Base-by-base conservation (phyloP, 306 rosid genomes). In the Lathyrus sativus region DNA sequence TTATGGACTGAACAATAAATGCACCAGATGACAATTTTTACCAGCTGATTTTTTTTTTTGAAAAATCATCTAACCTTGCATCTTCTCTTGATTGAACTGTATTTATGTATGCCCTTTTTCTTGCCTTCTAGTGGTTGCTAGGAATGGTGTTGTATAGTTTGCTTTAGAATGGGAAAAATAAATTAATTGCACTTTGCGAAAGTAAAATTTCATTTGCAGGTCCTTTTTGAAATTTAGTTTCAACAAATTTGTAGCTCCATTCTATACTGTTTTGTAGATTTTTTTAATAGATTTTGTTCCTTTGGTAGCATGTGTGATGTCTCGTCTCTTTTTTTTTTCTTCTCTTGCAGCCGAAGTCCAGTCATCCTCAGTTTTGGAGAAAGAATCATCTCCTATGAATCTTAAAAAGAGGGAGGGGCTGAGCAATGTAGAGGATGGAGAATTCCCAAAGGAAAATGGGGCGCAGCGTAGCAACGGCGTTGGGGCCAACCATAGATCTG, bases 391-490 rank as follows among this genome's bases (percentile, higher is more conserved):
- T 35, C 29, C 82, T 14, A 12, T 18, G 26, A 86, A 74, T 72
- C 74, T 41, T 68, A 80, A 76, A 71, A 84, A 60, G 78, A 56
- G 62, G 62, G 83, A 73, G 24, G 85, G 68, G 77, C 60, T 75
- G 39, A 73, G 56, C 57, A 29, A 72, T 78, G 75, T 51, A 13
- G 86, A 56, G 72, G 35, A 70, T 14, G 90, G 76, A 68, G 58
- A 66, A 73, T 76, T 78, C 53, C 83, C 82, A 1, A 85, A 84
- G 79, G 95, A 85, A 77, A 93, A 90, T 75, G 99, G 99, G 74
- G 88, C 59, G 70, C 74, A 71, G 35, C 77, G 11, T 55, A 79
- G 84, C 85, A 93, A 90, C 59, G 97, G 95, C 62, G 58, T 74
- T 65, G 87, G 65, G 65, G 78, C 80, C 41, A 82, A 79, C 74